These are phyloP conservation scores for Thraustochytrium aureum DNA, from an alignment of 352 stramenopile genomes.

Conservation along the genomic window DNA sequence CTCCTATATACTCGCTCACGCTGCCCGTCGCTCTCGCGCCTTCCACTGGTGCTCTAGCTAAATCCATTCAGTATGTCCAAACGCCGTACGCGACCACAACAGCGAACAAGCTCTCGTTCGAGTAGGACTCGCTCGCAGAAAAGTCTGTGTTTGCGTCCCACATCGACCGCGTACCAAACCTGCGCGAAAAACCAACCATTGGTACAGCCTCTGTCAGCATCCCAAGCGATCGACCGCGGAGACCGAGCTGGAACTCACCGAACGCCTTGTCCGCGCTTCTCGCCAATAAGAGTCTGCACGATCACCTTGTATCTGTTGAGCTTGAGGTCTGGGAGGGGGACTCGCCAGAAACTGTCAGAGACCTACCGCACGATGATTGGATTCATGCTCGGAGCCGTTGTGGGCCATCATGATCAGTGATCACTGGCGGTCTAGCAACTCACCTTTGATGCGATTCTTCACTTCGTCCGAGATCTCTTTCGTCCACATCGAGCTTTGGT, in stretches of 20 bases:
- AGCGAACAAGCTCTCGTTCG: conserved; percentile 42
- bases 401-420: background rate
- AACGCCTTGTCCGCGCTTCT: conserved; percentile 48
- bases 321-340: conserved; percentile 8
- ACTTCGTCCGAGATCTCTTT: conserved; percentile 49
- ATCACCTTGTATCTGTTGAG: conserved; percentile 52
- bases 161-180: conserved; percentile 33
- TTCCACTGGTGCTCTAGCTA: no score
- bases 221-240: background rate
- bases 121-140: conserved; percentile 28
- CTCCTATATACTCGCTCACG: no score
- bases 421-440: background rate
- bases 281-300: conserved; percentile 45
- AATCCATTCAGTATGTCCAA: conserved; percentile 50
- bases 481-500: conserved; percentile 6
- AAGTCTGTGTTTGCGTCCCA: conserved; percentile 41
- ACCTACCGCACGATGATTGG: background rate
- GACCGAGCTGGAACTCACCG: conserved; percentile 26
- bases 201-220: background rate
- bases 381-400: background rate
- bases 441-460: conserved; percentile 51
- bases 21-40: no score
- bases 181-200: background rate
- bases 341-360: no score
- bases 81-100: conserved; percentile 49